phyloP scores from a whole-genome alignment of 1,139 yeast genomes.

The Blastobotrys malaysiensis region DNA sequence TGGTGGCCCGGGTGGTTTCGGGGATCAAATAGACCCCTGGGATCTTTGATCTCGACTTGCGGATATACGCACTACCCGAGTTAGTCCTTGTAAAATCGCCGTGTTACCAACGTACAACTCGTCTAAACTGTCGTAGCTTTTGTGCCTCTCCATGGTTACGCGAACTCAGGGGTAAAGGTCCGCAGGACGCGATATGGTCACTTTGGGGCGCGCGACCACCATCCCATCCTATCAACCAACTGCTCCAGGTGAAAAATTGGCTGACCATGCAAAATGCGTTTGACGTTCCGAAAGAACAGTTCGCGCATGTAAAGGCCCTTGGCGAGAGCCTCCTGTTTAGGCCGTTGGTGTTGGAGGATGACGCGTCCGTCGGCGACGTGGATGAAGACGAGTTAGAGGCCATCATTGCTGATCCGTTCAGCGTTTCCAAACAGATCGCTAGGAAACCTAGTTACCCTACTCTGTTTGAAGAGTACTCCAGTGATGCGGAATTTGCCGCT shows the following conservation, averaged over 20 bases:
- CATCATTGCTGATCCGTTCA: background rate
- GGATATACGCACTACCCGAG: slow-evolving; percentile 10
- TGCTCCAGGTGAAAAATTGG: too few species aligned
- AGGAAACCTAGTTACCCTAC: background rate
- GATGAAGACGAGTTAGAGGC: background rate
- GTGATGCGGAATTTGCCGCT: background rate
- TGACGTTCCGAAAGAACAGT: background rate
- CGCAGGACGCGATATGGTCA: background rate
- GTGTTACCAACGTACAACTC: slow-evolving; percentile 11
- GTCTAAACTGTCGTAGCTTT: slow-evolving; percentile 12
- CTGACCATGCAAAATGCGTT: background rate
- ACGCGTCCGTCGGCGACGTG: background rate
- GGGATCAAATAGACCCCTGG: slow-evolving; percentile 13
- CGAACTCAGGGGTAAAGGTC: background rate
- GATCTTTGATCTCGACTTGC: background rate
- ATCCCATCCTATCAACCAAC: too few species aligned
- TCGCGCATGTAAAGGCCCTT: background rate
- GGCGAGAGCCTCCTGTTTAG: background rate
- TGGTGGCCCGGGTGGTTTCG: slow-evolving; percentile 5
- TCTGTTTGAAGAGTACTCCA: background rate
- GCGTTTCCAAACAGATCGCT: background rate
- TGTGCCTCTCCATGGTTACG: slow-evolving; percentile 5
- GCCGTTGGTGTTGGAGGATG: background rate
- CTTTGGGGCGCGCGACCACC: background rate
- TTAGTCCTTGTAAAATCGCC: slow-evolving; percentile 1